Percentiles rank a stretch among this genome's conserved stretches.
Conservation (phyloP, 1,284 basidiomycete genomes). For the Phylloboletellus chloephorus region DNA sequence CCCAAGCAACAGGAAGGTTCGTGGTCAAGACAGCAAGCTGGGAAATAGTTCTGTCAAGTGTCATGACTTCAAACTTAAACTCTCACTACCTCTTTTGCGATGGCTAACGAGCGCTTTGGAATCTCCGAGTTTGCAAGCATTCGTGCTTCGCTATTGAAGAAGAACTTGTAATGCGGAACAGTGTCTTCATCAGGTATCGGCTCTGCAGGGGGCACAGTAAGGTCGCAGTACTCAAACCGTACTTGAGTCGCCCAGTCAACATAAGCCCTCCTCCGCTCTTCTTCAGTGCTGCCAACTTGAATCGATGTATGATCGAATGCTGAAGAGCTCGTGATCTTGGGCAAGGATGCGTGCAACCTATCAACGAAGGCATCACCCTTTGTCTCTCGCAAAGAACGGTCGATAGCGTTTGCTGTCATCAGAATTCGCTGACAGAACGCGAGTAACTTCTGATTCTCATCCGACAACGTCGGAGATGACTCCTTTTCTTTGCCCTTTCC, state of each 20-base stretch:
- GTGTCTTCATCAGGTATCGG: conserved; percentile 35
- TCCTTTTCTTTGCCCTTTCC: conserved; percentile 61
- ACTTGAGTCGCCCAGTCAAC: conserved; percentile 74
- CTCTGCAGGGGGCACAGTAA: conserved; percentile 45
- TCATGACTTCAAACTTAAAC: conserved; percentile 7
- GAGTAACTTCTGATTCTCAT: conserved; percentile 64
- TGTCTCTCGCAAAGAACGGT: conserved; percentile 76
- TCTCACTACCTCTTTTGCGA: conserved; percentile 78
- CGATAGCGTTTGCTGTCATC: conserved; percentile 73
- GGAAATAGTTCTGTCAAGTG: conserved; percentile 3
- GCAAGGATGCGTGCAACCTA: conserved; percentile 68
- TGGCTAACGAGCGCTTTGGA: conserved; percentile 82
- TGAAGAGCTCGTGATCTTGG: conserved; percentile 56
- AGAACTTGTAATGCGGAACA: conserved; percentile 70
- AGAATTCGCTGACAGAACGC: conserved; percentile 77
- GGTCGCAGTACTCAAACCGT: conserved; percentile 85
- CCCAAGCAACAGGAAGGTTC: conserved; percentile 84
- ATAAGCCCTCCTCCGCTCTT: conserved; percentile 65
- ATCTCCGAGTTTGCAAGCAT: conserved; percentile 76
- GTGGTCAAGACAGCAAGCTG: conserved; percentile 87
- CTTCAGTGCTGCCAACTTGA: conserved; percentile 54
- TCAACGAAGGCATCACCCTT: conserved; percentile 81
- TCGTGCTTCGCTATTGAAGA: conserved; percentile 72
- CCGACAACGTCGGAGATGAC: conserved; percentile 39
- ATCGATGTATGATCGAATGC: conserved; percentile 38